Conservation (phyloP, 441 rosid genomes). For the Gossypium davidsonii region DNA sequence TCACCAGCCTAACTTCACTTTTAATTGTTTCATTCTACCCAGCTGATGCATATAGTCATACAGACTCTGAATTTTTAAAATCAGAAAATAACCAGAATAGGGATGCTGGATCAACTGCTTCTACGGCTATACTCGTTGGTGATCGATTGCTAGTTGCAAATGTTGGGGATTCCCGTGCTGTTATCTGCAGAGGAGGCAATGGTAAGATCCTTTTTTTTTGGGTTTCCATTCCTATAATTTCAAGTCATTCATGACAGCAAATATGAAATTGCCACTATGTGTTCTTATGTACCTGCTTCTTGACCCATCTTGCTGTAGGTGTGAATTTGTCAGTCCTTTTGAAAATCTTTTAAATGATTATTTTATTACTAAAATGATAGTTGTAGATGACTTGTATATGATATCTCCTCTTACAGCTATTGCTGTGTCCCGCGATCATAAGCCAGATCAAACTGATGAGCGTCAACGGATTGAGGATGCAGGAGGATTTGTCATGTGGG, state of each 20-base stretch:
- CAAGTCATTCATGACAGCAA: neutral
- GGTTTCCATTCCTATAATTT: neutral
- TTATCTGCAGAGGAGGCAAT: conserved; percentile 84
- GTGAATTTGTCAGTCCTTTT: neutral
- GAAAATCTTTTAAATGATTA: neutral
- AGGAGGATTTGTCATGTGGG: conserved; percentile 99
- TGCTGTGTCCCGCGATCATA: conserved; percentile 97
- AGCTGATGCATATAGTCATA: conserved; percentile 91
- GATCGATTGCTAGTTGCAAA: conserved; percentile 93
- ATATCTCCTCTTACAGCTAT: conserved; percentile 45
- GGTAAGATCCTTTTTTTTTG: conserved; percentile 39
- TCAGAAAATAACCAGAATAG: conserved; percentile 87
- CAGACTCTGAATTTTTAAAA: conserved; percentile 84
- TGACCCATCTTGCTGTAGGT: neutral
- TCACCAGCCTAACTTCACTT: conserved; percentile 16
- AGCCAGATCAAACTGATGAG: conserved; percentile 95
- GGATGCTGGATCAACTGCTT: conserved; percentile 99
- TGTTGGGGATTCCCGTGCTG: conserved; percentile 98
- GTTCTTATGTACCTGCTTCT: neutral
- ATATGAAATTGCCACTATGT: neutral
- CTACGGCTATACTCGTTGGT: conserved; percentile 93
- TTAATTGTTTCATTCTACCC: conserved; percentile 14
- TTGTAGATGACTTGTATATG: conserved; percentile 2
- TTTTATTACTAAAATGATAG: neutral
- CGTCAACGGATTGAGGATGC: conserved; percentile 95